Base-by-base conservation (phyloP, 1,139 yeast species). In the Meyerozyma elateridarum region DNA sequence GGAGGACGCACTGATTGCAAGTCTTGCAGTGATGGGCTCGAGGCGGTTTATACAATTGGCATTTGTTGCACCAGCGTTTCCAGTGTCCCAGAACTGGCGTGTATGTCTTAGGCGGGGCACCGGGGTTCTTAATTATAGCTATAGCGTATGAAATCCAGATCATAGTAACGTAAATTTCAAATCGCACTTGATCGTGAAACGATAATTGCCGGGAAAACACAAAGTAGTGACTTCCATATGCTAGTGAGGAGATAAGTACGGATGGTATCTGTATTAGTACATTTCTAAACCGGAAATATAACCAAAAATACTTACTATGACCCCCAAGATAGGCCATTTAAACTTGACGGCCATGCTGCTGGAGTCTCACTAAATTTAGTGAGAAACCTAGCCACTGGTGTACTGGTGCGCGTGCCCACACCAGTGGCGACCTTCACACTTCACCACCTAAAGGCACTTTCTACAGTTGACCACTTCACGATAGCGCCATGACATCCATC, bases 401-500 rank as follows among this genome's bases (percentile, higher is more conserved):
- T 12, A 13, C 27, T 13, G 18, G 27, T 24, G 27, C 17, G 18
- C 27, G 18, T 7, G 18, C 16, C 15, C n/a, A n/a, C n/a, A n/a
- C n/a, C n/a, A n/a, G n/a, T n/a, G n/a, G n/a, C n/a, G n/a, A n/a
- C n/a, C n/a, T n/a, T n/a, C n/a, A n/a, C n/a, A n/a, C n/a, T n/a
- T n/a, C n/a, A n/a, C n/a, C n/a, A n/a, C n/a, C n/a, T n/a, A n/a
- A n/a, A n/a, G n/a, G n/a, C n/a, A n/a, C n/a, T n/a, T n/a, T n/a
- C n/a, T n/a, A n/a, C n/a, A n/a, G n/a, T n/a, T n/a, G n/a, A n/a
- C n/a, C n/a, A n/a, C n/a, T n/a, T n/a, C n/a, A n/a, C n/a, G n/a
- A n/a, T n/a, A n/a, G n/a, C n/a, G n/a, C n/a, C n/a, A 31, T 37
- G 93, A 85, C 96, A 29, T 88, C 96, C 34, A 88, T 89, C 52